Percentiles rank a stretch among this genome's conserved stretches.
Evolutionary conservation across 805 yeast species (phyloP).

Genomic region (Danielia reshetovae): DNA sequence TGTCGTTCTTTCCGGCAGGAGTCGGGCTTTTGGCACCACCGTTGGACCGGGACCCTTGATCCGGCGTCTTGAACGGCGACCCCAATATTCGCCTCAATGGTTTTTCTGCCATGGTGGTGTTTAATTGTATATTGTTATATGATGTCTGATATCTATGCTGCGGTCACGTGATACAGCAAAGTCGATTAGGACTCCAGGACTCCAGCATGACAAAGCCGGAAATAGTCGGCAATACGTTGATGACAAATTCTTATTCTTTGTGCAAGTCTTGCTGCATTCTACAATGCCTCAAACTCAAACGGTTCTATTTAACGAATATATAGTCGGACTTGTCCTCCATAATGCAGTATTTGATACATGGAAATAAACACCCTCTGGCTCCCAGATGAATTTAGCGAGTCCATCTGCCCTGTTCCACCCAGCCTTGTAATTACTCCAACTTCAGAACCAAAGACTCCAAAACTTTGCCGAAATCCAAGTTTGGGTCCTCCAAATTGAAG

Average conservation of each 20-base stretch:
- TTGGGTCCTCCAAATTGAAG: conserved; percentile 80
- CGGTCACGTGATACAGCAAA: no score
- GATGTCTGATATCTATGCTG: no score
- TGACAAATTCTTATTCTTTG: no score
- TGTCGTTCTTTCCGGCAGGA: neutral
- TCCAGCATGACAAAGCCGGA: no score
- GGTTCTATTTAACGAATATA: no score
- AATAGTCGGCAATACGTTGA: no score
- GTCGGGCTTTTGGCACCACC: neutral
- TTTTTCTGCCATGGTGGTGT: neutral
- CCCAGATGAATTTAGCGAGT: no score
- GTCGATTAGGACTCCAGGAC: no score
- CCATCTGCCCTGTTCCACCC: no score
- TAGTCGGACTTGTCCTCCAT: conserved; percentile 2
- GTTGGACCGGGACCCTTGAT: neutral
- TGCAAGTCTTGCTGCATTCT: no score
- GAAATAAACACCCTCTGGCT: neutral
- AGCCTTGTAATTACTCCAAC: conserved; percentile 30
- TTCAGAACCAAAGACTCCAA: conserved; percentile 63
- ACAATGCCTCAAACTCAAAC: no score
- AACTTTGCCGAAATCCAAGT: conserved; percentile 76
- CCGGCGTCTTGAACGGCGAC: neutral
- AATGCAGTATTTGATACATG: conserved; percentile 3
- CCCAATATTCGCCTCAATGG: neutral
- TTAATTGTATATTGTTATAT: no score